Conservation (phyloP, 1,284 basidiomycete genomes). For the Albatrellus sp. region DNA sequence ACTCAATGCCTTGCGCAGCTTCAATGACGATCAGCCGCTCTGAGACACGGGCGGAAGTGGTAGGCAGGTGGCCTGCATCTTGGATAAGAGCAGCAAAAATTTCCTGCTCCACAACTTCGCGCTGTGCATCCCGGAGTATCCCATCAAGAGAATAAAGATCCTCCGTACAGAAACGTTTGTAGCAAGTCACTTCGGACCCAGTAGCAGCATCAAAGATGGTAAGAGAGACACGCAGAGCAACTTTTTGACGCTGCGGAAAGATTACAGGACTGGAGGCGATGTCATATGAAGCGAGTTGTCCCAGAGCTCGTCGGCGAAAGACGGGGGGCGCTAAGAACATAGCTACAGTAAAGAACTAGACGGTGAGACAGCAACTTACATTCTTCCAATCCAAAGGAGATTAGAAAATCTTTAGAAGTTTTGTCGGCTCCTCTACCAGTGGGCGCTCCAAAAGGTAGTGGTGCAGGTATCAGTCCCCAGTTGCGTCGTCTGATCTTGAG, state of each 20-base stretch:
- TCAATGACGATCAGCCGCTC: constrained; percentile 65
- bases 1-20: constrained; percentile 52
- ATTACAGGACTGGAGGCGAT: constrained; percentile 31
- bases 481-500: constrained; percentile 60
- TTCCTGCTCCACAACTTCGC: constrained; percentile 65
- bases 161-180: constrained; percentile 23
- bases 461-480: constrained; percentile 67
- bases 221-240: constrained; percentile 47
- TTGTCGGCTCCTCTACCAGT: constrained; percentile 64
- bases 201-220: constrained; percentile 18
- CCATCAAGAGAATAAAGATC: constrained; percentile 32
- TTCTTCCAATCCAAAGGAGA: constrained; percentile 69
- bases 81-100: constrained; percentile 59
- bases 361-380: constrained; percentile 28
- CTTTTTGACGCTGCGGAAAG: constrained; percentile 49
- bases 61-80: constrained; percentile 60
- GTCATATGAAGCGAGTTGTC: constrained; percentile 44
- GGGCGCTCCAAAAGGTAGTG: constrained; percentile 52
- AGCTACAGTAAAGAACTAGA: constrained; percentile 3
- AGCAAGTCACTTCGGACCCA: constrained; percentile 22
- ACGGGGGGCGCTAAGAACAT: constrained; percentile 36
- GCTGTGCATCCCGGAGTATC: constrained; percentile 45
- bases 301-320: constrained; percentile 55
- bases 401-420: constrained; percentile 65
- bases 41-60: constrained; percentile 60